phyloP scores from a whole-genome alignment of 257 asterid genomes.

The Salvia splendens region DNA sequence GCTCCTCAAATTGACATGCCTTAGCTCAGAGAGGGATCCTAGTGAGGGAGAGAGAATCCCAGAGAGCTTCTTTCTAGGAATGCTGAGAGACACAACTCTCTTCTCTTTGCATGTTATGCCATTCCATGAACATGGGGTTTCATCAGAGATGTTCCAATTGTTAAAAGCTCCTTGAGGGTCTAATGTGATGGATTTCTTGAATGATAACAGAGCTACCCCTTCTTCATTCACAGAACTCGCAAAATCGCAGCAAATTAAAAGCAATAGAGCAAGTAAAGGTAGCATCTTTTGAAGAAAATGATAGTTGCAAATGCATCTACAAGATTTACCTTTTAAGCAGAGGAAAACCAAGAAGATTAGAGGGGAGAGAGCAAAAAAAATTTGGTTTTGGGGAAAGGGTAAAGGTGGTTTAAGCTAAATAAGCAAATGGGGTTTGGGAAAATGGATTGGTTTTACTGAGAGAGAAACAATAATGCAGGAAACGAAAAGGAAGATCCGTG shows the following conservation, averaged over 20 bases:
- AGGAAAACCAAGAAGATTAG: slow-evolving; percentile 31
- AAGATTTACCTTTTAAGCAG: slow-evolving; percentile 43
- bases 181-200: slow-evolving; percentile 55
- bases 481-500: slow-evolving; percentile 33
- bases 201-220: slow-evolving; percentile 65
- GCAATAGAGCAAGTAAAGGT: slow-evolving; percentile 33
- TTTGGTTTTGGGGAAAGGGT: slow-evolving; percentile 52
- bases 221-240: slow-evolving; percentile 69
- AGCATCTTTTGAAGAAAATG: slow-evolving; percentile 52
- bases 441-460: slow-evolving; percentile 36
- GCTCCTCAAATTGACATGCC: slow-evolving; percentile 75
- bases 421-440: slow-evolving; percentile 50
- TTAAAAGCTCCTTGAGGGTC: slow-evolving; percentile 74
- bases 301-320: slow-evolving; percentile 31
- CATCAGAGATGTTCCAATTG: slow-evolving; percentile 73
- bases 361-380: slow-evolving; percentile 8
- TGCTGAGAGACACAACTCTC: slow-evolving; percentile 62
- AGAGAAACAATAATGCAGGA: slow-evolving; percentile 29
- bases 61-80: slow-evolving; percentile 67
- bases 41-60: slow-evolving; percentile 71
- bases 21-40: slow-evolving; percentile 71
- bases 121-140: slow-evolving; percentile 91
- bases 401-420: slow-evolving; percentile 54
- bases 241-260: slow-evolving; percentile 36
- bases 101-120: slow-evolving; percentile 78